These are phyloP conservation scores for Nakazawaea holstii DNA, from an alignment of 805 yeast genomes.

Conservation along the genomic window DNA sequence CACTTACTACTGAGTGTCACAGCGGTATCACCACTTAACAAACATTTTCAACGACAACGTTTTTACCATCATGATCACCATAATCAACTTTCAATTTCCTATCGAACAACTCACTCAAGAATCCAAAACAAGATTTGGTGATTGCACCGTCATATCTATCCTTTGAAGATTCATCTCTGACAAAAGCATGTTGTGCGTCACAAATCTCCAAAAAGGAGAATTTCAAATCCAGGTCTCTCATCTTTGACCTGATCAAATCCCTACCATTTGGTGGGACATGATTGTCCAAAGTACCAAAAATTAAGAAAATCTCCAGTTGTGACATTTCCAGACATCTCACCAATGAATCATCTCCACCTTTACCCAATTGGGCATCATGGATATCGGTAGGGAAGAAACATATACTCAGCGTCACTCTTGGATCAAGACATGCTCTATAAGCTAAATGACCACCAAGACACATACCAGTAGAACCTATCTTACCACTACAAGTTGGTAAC, in stretches of 20 bases:
- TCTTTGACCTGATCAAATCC: slow-evolving; percentile 56
- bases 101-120: slow-evolving; percentile 66
- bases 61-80: slow-evolving; percentile 55
- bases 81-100: slow-evolving; percentile 61
- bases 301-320: slow-evolving; percentile 55
- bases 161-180: slow-evolving; percentile 71
- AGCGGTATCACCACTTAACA: slow-evolving; percentile 33
- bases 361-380: slow-evolving; percentile 62
- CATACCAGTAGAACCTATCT: slow-evolving; percentile 81
- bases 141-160: slow-evolving; percentile 82
- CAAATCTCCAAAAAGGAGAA: slow-evolving; percentile 70
- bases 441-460: slow-evolving; percentile 84
- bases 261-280: slow-evolving; percentile 79
- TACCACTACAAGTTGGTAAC: slow-evolving; percentile 63
- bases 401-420: slow-evolving; percentile 59
- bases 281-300: slow-evolving; percentile 74
- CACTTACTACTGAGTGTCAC: too few relatives aligned
- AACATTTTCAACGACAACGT: slow-evolving; percentile 50
- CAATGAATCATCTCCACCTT: slow-evolving; percentile 63
- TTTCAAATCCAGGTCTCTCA: slow-evolving; percentile 54
- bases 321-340: slow-evolving; percentile 48
- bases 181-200: slow-evolving; percentile 82
- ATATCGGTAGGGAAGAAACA: slow-evolving; percentile 81
- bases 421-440: slow-evolving; percentile 60
- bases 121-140: slow-evolving; percentile 60